Conservation (phyloP, 1,284 basidiomycete genomes). For the Tylopilus orsonianus region DNA sequence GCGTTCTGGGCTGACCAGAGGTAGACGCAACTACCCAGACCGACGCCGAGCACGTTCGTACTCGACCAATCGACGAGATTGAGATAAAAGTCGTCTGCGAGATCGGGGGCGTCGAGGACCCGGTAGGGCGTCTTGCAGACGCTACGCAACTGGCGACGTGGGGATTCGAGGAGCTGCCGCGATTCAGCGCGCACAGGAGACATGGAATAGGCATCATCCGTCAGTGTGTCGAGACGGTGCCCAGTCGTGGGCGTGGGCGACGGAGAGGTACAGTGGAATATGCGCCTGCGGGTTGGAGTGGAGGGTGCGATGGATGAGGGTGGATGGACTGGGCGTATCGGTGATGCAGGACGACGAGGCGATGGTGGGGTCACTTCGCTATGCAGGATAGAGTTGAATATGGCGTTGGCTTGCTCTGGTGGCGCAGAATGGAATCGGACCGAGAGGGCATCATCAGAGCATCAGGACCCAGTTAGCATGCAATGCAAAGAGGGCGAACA, state of each 20-base stretch:
- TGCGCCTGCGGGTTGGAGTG: constrained; percentile 64
- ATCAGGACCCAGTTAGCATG: constrained; percentile 1
- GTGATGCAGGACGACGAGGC: constrained; percentile 57
- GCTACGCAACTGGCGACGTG: constrained; percentile 76
- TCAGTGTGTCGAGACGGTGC: constrained; percentile 69
- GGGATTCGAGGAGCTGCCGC: constrained; percentile 82
- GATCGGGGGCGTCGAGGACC: constrained; percentile 95
- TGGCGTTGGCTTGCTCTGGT: constrained; percentile 75
- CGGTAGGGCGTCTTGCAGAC: constrained; percentile 97
- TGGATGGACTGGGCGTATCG: constrained; percentile 47
- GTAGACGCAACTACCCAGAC: constrained; percentile 90
- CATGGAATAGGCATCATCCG: constrained; percentile 86
- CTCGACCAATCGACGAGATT: constrained; percentile 98
- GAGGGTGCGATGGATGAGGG: constrained; percentile 46
- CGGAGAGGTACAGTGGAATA: constrained; percentile 70
- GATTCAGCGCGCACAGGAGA: constrained; percentile 87
- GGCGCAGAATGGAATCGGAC: constrained; percentile 3
- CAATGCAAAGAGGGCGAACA: background rate
- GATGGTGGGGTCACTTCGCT: constrained; percentile 74
- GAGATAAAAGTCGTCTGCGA: constrained; percentile 97
- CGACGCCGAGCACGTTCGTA: constrained; percentile 93
- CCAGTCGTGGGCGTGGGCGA: constrained; percentile 44
- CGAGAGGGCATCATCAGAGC: background rate
- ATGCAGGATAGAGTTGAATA: constrained; percentile 73
- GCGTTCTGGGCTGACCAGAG: constrained; percentile 96